Evolutionary conservation across 129 eudicot genomes (phyloP), one percentile per base, ranked within the genome.

Genomic region (Cynara cardunculus): DNA sequence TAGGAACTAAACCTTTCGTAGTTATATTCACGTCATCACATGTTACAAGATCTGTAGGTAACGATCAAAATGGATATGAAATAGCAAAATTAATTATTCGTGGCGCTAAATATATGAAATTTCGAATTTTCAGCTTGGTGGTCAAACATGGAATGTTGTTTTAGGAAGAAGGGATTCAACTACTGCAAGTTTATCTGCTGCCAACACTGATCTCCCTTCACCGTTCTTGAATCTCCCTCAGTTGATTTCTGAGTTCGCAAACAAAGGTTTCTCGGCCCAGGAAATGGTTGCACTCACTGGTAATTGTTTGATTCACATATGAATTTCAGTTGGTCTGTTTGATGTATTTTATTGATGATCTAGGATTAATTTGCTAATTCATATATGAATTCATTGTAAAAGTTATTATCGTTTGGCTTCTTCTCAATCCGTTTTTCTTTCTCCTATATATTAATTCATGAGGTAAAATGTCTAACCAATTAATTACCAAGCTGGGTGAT

Each of bases 211-310:
- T 81, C 81, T 87, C 35, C 93, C 93, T 3, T 30, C 89, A 0
- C 90, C 93, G 18, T 70, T 75, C 12, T 32, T 82, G 77, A 41
- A 80, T 81, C 87, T 89, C 61, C n/a, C 86, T 1, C 71, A 31
- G 25, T 85, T 89, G 22, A 73, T 87, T 26, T 14, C 77, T 35
- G 26, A 44, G 18, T 87, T 87, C 81, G n/a, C 18, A 8, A 83
- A 78, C 31, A 69, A 87, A 44, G 87, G 87, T 44, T 83, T 89
- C 5, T 67, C 80, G 35, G 59, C 75, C 5, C 76, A 70, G 8
- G 94, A 90, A 65, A 81, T 90, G 44, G 90, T 88, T 31, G 90
- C 80, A 12, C 80, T 90, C 16, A 84, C 88, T 14, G 92, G 95
- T 67, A 85, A 46, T 46, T 44, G 19, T 46, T 46, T 46, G 19